These are phyloP conservation scores for Bathelium albidoporum DNA, from an alignment of 495 filamentous ascomycete species.

Conservation along the genomic window DNA sequence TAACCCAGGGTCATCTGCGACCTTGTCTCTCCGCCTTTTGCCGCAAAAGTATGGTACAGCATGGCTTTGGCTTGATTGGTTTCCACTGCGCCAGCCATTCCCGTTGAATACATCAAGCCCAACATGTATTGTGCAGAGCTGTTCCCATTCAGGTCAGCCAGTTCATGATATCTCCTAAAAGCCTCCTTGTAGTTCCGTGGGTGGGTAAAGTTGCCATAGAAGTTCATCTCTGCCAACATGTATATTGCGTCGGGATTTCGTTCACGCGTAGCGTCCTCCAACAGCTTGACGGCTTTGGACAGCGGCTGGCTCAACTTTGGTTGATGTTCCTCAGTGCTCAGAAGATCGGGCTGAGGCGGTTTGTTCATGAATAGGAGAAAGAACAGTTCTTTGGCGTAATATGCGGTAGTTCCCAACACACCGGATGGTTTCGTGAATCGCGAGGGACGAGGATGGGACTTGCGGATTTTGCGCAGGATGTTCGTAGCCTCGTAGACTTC, in stretches of 20 bases:
- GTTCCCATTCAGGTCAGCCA: slow-evolving; percentile 74
- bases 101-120: slow-evolving; percentile 93
- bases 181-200: slow-evolving; percentile 74
- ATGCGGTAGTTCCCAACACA: slow-evolving; percentile 28
- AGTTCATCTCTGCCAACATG: slow-evolving; percentile 87
- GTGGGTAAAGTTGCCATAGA: slow-evolving; percentile 88
- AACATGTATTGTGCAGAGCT: slow-evolving; percentile 89
- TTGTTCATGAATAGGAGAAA: slow-evolving; percentile 37
- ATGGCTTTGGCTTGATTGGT: slow-evolving; percentile 86
- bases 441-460: slow-evolving; percentile 9
- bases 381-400: slow-evolving; percentile 38
- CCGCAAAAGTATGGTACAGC: slow-evolving; percentile 90
- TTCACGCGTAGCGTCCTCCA: slow-evolving; percentile 63
- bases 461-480: slow-evolving; percentile 26
- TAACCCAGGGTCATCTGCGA: slow-evolving; percentile 93
- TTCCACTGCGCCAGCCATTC: slow-evolving; percentile 71
- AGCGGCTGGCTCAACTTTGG: slow-evolving; percentile 27
- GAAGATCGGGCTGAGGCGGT: slow-evolving; percentile 24
- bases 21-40: slow-evolving; percentile 67
- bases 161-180: slow-evolving; percentile 67
- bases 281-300: slow-evolving; percentile 52
- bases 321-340: slow-evolving; percentile 22
- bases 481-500: slow-evolving; percentile 25
- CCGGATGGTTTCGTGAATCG: slow-evolving; percentile 29
- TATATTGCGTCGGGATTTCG: slow-evolving; percentile 84